Evolutionary conservation across 768 basidiomycete species (phyloP), one percentile per base, ranked within the genome.

Genomic region (Hygrocybe punicea): DNA sequence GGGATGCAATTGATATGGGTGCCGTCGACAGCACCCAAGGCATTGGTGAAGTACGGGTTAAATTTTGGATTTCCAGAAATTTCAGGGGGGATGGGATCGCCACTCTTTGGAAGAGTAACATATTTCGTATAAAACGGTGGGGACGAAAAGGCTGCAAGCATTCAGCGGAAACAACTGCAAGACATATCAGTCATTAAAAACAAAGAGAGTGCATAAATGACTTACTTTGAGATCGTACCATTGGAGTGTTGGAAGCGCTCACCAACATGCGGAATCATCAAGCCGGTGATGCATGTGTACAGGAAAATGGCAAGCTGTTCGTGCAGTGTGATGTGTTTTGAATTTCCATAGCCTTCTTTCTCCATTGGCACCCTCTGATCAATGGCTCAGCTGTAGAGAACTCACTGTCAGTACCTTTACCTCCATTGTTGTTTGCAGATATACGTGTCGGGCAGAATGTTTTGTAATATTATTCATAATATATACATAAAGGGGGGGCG

Each of bases 31-130:
- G n/a, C n/a, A n/a, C n/a, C n/a, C n/a, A n/a, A n/a, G n/a, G n/a
- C n/a, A n/a, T n/a, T n/a, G n/a, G n/a, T n/a, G n/a, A n/a, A 65
- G 60, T 48, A 77, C 77, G 1, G 61, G 61, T 49, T 69, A 33
- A 67, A 65, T 44, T 71, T 71, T 1, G 66, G 59, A 50, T 70
- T 66, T 4, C 23, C 17, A 4, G n/a, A 52, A 24, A 73, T 72
- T 10, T 59, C 48, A 4, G 40, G 35, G n/a, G 64, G 60, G 5
- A 58, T 53, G 10, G 54, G 62, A 50, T 62, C 64, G 58, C 57
- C 29, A 7, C 51, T 48, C 17, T 42, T n/a, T 2, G 67, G 65
- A 51, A 68, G 67, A 23, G 21, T 29, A 16, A 66, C 59, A 62
- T 58, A 60, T 29, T 40, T 42, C 7, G 36, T 55, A 44, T n/a